Evolutionary conservation across 2,329 filamentous ascomycete species (phyloP), one percentile per base, ranked within the genome.

Genomic region (Stagonosporopsis tanaceti): DNA sequence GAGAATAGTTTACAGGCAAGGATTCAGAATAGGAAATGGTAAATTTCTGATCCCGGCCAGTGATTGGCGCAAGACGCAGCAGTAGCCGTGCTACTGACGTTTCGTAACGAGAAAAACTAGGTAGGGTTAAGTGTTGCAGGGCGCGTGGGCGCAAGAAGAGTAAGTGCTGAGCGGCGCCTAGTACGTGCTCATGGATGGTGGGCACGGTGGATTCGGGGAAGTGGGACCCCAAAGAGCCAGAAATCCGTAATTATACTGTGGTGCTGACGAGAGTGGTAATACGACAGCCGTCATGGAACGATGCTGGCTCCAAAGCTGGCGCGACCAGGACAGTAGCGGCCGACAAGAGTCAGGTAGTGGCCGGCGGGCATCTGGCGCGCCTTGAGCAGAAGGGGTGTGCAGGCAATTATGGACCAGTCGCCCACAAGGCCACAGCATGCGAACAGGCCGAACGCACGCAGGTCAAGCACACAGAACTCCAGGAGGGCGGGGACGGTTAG

Each of bases 41-140:
- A 57, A 63, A 57, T 51, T 55, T 53, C 30, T 57, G 54, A 51
- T 56, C 35, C 53, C 35, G 47, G 39, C 28, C 50, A 55, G 27
- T 70, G 66, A 70, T 73, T 73, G 69, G 71, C 53, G 64, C 61
- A 48, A 59, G 46, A 60, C 44, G 55, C 35, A 45, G 61, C 53
- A 54, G 53, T 38, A 53, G 67, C 66, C 66, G 68, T 66, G 64
- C 62, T 55, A 45, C 20, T 53, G 64, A 44, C 59, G 57, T 60
- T 62, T 63, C 44, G 66, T 63, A 63, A 62, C 62, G 63, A 34
- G 32, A 68, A 74, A 72, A 70, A 69, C 60, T 67, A 62, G 65
- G 63, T 67, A 63, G 60, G 67, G 63, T 48, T 61, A 77, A 77
- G 69, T 77, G 73, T 76, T 77, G 74, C 74, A 74, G 68, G 68